Evolutionary conservation across 1,139 yeast genomes (phyloP).

Genomic region (Geotrichum phurueaensis): DNA sequence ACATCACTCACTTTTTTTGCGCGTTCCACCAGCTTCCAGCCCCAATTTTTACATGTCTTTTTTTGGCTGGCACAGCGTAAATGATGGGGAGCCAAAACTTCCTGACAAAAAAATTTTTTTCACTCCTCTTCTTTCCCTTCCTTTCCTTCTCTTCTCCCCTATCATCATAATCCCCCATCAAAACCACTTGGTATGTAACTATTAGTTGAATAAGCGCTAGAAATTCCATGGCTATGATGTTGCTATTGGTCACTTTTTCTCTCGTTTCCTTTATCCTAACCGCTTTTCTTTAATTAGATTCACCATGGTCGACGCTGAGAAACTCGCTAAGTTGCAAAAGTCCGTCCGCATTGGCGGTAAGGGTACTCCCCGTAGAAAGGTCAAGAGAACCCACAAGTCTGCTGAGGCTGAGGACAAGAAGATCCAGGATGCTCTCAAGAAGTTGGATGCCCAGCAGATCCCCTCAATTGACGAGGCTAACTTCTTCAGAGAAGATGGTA

Average conservation of each 20-base stretch:
- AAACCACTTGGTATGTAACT: neutral
- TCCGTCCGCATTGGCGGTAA: slow-evolving; percentile 43
- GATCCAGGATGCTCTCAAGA: slow-evolving; percentile 82
- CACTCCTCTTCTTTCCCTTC: neutral
- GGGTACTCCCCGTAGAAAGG: slow-evolving; percentile 56
- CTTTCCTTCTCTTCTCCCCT: neutral
- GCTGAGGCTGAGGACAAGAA: slow-evolving; percentile 84
- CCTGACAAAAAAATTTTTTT: neutral
- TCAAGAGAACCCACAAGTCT: slow-evolving; percentile 63
- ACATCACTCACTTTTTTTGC: neutral
- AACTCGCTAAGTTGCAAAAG: slow-evolving; percentile 38
- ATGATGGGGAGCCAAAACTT: neutral
- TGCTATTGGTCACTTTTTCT: neutral
- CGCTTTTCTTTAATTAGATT: neutral
- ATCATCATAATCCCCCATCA: neutral
- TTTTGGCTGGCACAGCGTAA: neutral
- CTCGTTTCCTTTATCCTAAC: neutral
- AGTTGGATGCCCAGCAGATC: slow-evolving; percentile 82
- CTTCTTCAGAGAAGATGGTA: slow-evolving; percentile 95
- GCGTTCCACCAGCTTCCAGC: neutral
- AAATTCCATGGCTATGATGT: neutral
- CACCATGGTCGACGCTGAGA: slow-evolving; percentile 33
- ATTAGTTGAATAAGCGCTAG: neutral
- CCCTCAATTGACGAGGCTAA: slow-evolving; percentile 94
- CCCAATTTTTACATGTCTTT: neutral